A percentile compares a stretch with the other conserved stretches of the same genome.
Evolutionary conservation across 495 filamentous ascomycete genomes (phyloP).

Genomic region (Pyronema omphalodes): DNA sequence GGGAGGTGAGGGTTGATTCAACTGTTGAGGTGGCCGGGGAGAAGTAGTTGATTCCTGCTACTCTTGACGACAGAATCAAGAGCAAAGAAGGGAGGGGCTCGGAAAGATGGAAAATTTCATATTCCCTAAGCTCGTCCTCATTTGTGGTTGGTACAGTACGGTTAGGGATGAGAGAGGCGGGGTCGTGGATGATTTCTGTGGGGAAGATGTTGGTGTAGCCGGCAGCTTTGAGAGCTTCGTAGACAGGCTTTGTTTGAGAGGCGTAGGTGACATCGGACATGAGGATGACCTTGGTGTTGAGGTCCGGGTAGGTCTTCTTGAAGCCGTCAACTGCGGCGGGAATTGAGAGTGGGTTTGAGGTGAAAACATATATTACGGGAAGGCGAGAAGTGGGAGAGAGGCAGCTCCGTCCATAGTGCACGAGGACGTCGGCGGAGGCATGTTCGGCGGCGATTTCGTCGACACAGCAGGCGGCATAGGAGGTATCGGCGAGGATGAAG

Average conservation of each 20-base stretch:
- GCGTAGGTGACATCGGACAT: conserved; percentile 83
- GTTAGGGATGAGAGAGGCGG: conserved; percentile 71
- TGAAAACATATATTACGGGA: conserved; percentile 87
- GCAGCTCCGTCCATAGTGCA: conserved; percentile 89
- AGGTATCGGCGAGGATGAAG: conserved; percentile 86
- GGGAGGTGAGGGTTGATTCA: conserved; percentile 21
- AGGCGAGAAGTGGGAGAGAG: conserved; percentile 76
- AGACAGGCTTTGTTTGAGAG: conserved; percentile 42
- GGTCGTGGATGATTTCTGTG: conserved; percentile 58
- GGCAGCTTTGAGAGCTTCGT: conserved; percentile 30
- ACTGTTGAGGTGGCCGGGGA: conserved; percentile 28
- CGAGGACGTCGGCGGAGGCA: conserved; percentile 70
- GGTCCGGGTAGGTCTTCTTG: conserved; percentile 45
- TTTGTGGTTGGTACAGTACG: conserved; percentile 28
- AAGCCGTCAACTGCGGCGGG: conserved; percentile 42
- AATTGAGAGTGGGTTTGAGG: conserved; percentile 43
- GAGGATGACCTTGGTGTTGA: conserved; percentile 46
- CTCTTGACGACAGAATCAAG: conserved; percentile 66
- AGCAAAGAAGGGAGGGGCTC: conserved; percentile 31
- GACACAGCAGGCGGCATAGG: conserved; percentile 91
- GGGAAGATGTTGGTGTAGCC: conserved; percentile 55
- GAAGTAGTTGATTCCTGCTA: conserved; percentile 60
- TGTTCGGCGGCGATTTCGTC: conserved; percentile 96
- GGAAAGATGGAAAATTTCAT: conserved; percentile 78
- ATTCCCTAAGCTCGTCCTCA: conserved; percentile 31